Conservation (phyloP, 2,329 filamentous ascomycete species). For the Penicillium frequentans region DNA sequence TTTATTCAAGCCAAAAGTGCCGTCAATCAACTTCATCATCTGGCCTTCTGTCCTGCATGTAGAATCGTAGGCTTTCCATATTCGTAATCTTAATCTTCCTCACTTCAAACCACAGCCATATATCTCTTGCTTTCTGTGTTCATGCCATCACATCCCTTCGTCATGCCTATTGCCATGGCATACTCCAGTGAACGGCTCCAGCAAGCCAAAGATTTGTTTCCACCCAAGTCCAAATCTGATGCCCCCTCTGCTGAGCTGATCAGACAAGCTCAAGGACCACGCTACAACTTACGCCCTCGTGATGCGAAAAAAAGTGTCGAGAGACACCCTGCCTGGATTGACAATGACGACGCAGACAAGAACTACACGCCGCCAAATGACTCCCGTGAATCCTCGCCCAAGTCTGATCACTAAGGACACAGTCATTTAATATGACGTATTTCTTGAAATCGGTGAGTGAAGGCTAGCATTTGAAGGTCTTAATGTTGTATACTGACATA, state of each 20-base stretch:
- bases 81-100: background rate
- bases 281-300: background rate
- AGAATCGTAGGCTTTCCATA: background rate
- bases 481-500: background rate
- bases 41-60: background rate
- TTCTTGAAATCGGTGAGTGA: background rate
- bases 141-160: background rate
- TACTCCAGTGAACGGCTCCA: background rate
- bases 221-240: background rate
- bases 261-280: background rate
- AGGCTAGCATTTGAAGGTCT: background rate
- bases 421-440: no score
- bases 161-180: background rate
- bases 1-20: background rate
- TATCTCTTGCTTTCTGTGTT: background rate
- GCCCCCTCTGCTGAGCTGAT: background rate
- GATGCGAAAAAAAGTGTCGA: background rate
- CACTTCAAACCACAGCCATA: background rate
- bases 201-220: background rate
- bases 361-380: constrained; percentile 30
- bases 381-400: background rate
- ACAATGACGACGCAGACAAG: constrained; percentile 38
- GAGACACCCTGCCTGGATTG: constrained; percentile 25
- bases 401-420: background rate
- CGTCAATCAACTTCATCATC: background rate